phyloP scores from a whole-genome alignment of 2,329 filamentous ascomycete species.

The Aspergillus fumigatiaffinis region DNA sequence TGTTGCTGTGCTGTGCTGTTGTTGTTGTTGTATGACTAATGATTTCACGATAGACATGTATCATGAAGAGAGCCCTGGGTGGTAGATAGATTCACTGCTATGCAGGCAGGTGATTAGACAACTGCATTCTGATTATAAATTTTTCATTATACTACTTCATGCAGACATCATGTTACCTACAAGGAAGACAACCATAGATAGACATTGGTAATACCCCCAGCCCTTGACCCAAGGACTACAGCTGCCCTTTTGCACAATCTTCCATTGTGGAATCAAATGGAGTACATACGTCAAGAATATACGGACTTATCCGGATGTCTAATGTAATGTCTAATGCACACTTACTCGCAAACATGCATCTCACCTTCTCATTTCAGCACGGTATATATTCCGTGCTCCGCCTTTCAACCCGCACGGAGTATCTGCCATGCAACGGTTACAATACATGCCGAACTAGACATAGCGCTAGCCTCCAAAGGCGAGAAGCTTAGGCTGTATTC shows the following conservation, averaged over 20 bases:
- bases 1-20: too few relatives aligned
- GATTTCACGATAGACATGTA: slow-evolving; percentile 39
- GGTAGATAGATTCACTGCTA: slow-evolving; percentile 2
- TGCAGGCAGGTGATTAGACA: not conserved
- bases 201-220: too few relatives aligned
- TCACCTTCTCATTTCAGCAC: not conserved
- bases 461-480: too few relatives aligned
- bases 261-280: too few relatives aligned
- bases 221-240: too few relatives aligned
- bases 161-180: too few relatives aligned
- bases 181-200: too few relatives aligned
- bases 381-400: not conserved
- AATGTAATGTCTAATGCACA: not conserved
- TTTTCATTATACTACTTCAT: not conserved
- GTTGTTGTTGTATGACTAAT: slow-evolving; percentile 32
- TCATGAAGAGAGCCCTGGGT: slow-evolving; percentile 20
- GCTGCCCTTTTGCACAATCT: too few relatives aligned
- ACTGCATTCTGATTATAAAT: slow-evolving; percentile 3
- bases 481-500: too few relatives aligned
- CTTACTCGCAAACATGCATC: not conserved
- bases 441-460: too few relatives aligned
- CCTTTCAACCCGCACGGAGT: not conserved
- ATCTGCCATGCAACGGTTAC: not conserved
- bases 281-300: too few relatives aligned
- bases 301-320: not conserved